Evolutionary conservation across 2,329 filamentous ascomycete species (phyloP).

Genomic region (Fusarium zealandicum): DNA sequence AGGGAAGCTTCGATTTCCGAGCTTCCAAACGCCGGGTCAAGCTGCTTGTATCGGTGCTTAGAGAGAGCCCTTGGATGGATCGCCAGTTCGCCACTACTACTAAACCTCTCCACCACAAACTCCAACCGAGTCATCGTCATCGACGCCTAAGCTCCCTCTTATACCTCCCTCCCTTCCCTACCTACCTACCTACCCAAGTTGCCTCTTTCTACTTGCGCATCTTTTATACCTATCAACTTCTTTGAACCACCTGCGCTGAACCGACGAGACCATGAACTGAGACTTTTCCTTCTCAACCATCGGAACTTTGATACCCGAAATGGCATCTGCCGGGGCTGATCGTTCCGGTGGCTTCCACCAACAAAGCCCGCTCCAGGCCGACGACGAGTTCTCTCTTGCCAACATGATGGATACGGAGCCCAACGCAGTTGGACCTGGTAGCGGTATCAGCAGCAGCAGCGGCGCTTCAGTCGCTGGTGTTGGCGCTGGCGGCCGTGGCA

Average conservation of each 20-base stretch:
- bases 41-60: background rate
- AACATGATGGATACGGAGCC: slow-evolving; percentile 38
- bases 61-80: slow-evolving; percentile 14
- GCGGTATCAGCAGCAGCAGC: slow-evolving; percentile 7
- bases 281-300: background rate
- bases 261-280: slow-evolving; percentile 26
- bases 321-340: slow-evolving; percentile 36
- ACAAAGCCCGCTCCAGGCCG: slow-evolving; percentile 34
- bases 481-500: slow-evolving; percentile 14
- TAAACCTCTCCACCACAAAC: slow-evolving; percentile 28
- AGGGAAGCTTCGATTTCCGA: no score
- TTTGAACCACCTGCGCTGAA: background rate
- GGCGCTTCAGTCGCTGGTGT: slow-evolving; percentile 10
- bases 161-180: no score
- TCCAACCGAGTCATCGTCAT: slow-evolving; percentile 39
- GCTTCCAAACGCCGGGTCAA: no score
- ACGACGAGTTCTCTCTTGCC: slow-evolving; percentile 43
- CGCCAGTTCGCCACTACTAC: no score
- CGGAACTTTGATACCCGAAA: slow-evolving; percentile 15
- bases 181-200: no score
- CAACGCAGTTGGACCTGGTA: slow-evolving; percentile 7
- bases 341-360: slow-evolving; percentile 32
- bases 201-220: no score
- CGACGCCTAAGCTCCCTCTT: slow-evolving; percentile 22
- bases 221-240: background rate